Evolutionary conservation across 2,329 filamentous ascomycete species (phyloP), one percentile per base, ranked within the genome.

Genomic region (Didymella segeticola): DNA sequence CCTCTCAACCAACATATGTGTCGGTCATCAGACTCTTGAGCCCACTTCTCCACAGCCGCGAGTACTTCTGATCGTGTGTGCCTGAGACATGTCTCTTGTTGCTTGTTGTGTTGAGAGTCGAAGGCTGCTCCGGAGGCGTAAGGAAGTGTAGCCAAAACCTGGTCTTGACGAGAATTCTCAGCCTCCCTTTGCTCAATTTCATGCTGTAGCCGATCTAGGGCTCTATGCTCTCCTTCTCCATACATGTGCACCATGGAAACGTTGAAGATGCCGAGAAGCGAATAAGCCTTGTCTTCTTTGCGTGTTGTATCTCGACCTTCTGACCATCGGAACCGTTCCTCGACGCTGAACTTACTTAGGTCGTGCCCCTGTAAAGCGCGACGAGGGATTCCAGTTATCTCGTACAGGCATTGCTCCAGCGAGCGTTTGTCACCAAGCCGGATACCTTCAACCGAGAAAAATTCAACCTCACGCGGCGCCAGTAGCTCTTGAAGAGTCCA

Each of bases 1-100:
- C 70, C 69, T n/a, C 49, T 62, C 3, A 74, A 57, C 72, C 66
- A 74, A 58, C 67, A 74, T 46, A 73, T 67, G 25, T 43, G 39
- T 31, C 60, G 61, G 19, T 57, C 46, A n/a, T 57, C 29, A 27
- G 37, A 27, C 14, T 43, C 41, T 2, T 63, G 36, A 7, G 52
- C 60, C 69, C 66, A 72, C 22, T 11, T 36, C 22, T 22, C 19
- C 23, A 73, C 69, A 0, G 61, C 34, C 6, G 61, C 19, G 20
- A 72, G 61, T 10, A 71, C 47, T 10, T 60, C 50, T 15, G 60
- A 60, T 14, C 70, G 61, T 2, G 70, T 73, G 14, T 58, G 56
- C 10, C 52, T 43, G 10, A 71, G 58, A 37, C 67, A 73, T 38
- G 31, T 47, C 25, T 58, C 25, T 12, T 60, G 53, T 37, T 64